Evolutionary conservation across 352 stramenopile species (phyloP).

Genomic region (Phytophthora macrochlamydospora): DNA sequence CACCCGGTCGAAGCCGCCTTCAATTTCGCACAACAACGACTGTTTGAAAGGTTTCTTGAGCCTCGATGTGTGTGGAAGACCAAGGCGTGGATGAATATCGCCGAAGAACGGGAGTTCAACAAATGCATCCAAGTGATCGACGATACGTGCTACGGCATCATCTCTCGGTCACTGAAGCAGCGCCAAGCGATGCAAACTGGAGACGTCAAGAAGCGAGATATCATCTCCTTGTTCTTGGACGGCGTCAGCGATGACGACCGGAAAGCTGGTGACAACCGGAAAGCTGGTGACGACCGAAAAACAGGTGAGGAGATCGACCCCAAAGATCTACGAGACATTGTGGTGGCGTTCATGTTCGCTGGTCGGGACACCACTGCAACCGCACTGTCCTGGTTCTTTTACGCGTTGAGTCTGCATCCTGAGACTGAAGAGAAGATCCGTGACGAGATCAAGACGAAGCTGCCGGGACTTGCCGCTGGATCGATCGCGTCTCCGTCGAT

Average conservation of each 20-base stretch:
- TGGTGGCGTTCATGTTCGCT: constrained; percentile 79
- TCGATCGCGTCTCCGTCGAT: constrained; percentile 13
- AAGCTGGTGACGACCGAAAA: no score
- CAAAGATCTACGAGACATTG: constrained; percentile 60
- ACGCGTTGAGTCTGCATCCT: constrained; percentile 52
- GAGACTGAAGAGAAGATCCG: constrained; percentile 42
- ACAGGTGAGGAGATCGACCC: constrained; percentile 26
- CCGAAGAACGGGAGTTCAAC: constrained; percentile 36
- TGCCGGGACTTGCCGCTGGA: constrained; percentile 23
- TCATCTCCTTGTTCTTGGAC: constrained; percentile 59
- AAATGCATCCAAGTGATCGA: constrained; percentile 40
- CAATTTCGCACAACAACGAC: constrained; percentile 33
- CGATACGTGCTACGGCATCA: constrained; percentile 36
- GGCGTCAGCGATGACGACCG: constrained; percentile 19
- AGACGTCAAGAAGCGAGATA: constrained; percentile 14
- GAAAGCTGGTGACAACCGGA: not conserved
- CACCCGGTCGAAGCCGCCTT: constrained; percentile 41
- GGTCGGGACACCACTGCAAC: constrained; percentile 71
- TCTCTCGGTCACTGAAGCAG: constrained; percentile 14
- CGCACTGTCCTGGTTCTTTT: constrained; percentile 74
- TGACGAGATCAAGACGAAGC: constrained; percentile 32
- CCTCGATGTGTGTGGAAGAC: constrained; percentile 50
- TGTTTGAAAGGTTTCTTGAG: constrained; percentile 39
- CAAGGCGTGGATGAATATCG: constrained; percentile 40
- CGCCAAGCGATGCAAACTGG: not conserved